Conservation (phyloP, 208 protist species). For the Leishmania braziliensis region DNA sequence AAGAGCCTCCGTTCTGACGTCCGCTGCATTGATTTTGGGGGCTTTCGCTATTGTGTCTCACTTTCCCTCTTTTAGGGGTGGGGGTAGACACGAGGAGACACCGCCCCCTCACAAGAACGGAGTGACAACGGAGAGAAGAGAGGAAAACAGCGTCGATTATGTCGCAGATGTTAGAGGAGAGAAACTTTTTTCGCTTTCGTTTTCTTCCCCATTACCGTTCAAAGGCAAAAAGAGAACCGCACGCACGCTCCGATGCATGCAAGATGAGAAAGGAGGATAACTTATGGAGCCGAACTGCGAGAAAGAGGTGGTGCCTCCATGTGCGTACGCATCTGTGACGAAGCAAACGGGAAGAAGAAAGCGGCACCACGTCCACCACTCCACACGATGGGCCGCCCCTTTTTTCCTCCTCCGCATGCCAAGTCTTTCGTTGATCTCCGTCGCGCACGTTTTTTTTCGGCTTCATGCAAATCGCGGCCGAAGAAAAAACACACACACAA, state of each 20-base stretch:
- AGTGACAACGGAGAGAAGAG: not conserved
- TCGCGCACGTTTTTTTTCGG: not conserved
- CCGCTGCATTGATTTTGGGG: not conserved
- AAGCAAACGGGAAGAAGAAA: not conserved
- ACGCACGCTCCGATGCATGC: not conserved
- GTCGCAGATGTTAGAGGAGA: not conserved
- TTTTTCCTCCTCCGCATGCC: not conserved
- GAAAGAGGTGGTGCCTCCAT: not conserved
- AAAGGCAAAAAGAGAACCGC: not conserved
- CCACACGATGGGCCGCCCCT: not conserved
- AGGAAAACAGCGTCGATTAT: slow-evolving; percentile 7
- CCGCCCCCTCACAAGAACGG: not conserved
- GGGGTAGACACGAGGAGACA: not conserved
- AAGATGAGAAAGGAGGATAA: not conserved
- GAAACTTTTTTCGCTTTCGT: not conserved
- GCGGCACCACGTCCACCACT: not conserved
- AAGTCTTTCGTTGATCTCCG: not conserved
- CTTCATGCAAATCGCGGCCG: not conserved
- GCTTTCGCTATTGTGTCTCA: not conserved
- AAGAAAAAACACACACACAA: not conserved
- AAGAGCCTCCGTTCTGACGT: not conserved
- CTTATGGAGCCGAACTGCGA: not conserved
- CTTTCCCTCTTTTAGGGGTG: not conserved
- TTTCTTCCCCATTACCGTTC: not conserved
- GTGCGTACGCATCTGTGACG: not conserved